phyloP scores from a whole-genome alignment of 1,139 yeast genomes.

The Sugiyamaella xylanicola region DNA sequence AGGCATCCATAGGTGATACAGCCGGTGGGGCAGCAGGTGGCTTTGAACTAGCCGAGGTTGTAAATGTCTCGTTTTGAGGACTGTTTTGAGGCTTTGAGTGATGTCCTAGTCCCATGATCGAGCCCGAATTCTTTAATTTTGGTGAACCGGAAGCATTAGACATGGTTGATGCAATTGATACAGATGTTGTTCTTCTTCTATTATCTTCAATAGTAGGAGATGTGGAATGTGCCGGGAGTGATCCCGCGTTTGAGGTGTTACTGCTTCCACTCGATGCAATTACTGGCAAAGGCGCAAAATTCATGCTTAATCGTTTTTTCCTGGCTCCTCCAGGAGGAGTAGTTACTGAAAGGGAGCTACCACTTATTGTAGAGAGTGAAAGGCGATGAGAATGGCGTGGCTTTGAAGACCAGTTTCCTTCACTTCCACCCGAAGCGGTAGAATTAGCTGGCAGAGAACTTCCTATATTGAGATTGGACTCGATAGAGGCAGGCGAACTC shows the following conservation, averaged over 20 bases:
- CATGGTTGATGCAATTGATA: neutral
- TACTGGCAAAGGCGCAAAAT: slow-evolving; percentile 36
- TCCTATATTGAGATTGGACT: no score
- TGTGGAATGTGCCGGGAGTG: neutral
- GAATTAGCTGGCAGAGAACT: neutral
- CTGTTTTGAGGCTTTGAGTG: neutral
- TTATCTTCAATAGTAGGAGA: neutral
- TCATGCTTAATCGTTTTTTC: slow-evolving; percentile 36
- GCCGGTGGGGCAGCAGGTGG: neutral
- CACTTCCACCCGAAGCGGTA: neutral
- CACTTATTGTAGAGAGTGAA: slow-evolving; percentile 6
- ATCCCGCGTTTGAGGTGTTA: neutral
- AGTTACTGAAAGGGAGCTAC: slow-evolving; percentile 5
- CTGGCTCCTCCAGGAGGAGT: slow-evolving; percentile 27
- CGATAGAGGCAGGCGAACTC: no score
- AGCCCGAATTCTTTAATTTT: neutral
- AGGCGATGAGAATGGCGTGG: slow-evolving; percentile 16
- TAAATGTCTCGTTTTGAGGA: slow-evolving; percentile 6
- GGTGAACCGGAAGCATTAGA: neutral
- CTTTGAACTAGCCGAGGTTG: neutral
- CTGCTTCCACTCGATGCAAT: slow-evolving; percentile 16
- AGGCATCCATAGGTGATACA: slow-evolving; percentile 24
- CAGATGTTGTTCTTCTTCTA: slow-evolving; percentile 1
- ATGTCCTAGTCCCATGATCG: neutral
- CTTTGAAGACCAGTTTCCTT: neutral